Conservation (phyloP, 2,329 filamentous ascomycete genomes). For the Chaetomium sp. region DNA sequence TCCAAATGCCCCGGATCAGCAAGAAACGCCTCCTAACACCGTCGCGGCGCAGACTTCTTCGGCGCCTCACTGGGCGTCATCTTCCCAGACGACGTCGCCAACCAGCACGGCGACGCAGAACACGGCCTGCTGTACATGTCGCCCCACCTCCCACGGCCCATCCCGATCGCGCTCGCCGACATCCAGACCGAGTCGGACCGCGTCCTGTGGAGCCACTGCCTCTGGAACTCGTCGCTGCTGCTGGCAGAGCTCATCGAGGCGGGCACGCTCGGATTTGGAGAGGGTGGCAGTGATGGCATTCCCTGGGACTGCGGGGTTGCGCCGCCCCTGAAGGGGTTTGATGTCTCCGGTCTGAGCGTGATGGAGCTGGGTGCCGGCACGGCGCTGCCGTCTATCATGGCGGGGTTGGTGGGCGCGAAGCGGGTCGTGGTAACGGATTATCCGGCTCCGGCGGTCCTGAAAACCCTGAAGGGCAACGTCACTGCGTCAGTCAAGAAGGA, state of each 20-base stretch:
- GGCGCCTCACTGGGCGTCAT: slow-evolving; percentile 61
- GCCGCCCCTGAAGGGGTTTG: slow-evolving; percentile 41
- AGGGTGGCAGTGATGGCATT: neutral
- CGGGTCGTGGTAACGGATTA: slow-evolving; percentile 68
- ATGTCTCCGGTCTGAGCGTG: slow-evolving; percentile 54
- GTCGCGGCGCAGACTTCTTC: slow-evolving; percentile 51
- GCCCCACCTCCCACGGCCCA: slow-evolving; percentile 49
- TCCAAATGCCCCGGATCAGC: slow-evolving; percentile 45
- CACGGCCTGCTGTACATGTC: slow-evolving; percentile 62
- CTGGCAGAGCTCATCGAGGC: slow-evolving; percentile 59
- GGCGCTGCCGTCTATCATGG: slow-evolving; percentile 55
- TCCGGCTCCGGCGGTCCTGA: slow-evolving; percentile 61
- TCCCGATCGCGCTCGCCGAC: slow-evolving; percentile 51
- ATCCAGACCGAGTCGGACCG: slow-evolving; percentile 56
- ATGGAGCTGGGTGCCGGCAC: slow-evolving; percentile 71
- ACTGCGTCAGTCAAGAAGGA: slow-evolving; percentile 49
- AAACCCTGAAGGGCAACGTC: slow-evolving; percentile 61
- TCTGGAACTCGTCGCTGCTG: slow-evolving; percentile 68
- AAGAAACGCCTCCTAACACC: slow-evolving; percentile 42
- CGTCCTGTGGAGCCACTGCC: slow-evolving; percentile 68
- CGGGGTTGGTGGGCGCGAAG: slow-evolving; percentile 49
- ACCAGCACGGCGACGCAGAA: slow-evolving; percentile 65
- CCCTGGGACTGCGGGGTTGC: slow-evolving; percentile 13
- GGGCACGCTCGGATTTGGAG: slow-evolving; percentile 43
- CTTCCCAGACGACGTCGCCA: slow-evolving; percentile 68